Evolutionary conservation across 139 green algal species (phyloP), one percentile per base, ranked within the genome.

Genomic region (Astrephomene gubernaculifera): DNA sequence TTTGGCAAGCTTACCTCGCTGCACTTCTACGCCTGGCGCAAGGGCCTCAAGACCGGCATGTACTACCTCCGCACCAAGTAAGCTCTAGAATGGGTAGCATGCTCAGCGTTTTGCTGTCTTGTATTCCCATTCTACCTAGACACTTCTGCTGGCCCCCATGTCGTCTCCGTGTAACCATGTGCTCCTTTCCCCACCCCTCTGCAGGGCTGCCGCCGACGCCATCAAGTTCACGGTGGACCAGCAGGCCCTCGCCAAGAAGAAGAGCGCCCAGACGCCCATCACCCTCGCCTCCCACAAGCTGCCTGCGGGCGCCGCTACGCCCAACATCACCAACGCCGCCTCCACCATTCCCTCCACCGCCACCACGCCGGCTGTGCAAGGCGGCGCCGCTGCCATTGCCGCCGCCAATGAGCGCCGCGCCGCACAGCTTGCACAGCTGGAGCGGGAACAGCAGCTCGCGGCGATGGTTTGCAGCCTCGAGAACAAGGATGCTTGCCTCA

Each of bases 141-240:
- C n/a, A n/a, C n/a, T n/a, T n/a, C 49, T 57, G 49, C 17, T 17
- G 49, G 49, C 17, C 49, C 12, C 12, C 49, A 25, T 17, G 49
- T 57, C 49, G 49, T 17, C 49, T 57, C 12, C 49, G 12, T 57
- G 49, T 57, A 17, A 12, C 12, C 12, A 57, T 57, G 12, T 17
- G 5, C 31, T 41, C 63, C 31, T 43, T 70, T 70, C 7, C 63
- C n/a, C n/a, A n/a, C n/a, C n/a, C n/a, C n/a, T n/a, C n/a, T 21
- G 31, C 79, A 91, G 95, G 73, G 91, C 95, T 44, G 97, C 97
- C 31, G 97, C 97, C 2, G 97, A 99, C 79, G 97, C 97, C 86
- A 99, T 99, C 93, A 98, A 99, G 95, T 99, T 99, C 91, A 99
- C 97, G 2, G 97, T 99, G 22, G 97, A 99, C 88, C 92, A 97